Evolutionary conservation across 768 basidiomycete genomes (phyloP).

Genomic region (Mycena capillaripes): DNA sequence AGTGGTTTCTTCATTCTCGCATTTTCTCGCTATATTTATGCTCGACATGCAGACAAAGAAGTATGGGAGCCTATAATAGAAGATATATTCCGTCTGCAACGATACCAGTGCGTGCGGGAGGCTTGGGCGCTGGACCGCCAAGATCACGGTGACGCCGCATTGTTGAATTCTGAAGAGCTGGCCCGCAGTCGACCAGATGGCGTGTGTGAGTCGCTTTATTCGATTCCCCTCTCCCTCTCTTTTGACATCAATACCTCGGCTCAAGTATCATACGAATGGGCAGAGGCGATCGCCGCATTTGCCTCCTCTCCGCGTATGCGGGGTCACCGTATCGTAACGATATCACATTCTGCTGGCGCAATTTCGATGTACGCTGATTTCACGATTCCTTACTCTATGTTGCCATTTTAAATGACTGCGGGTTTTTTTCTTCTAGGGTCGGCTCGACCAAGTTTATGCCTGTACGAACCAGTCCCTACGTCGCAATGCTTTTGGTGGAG

Average conservation of each 20-base stretch:
- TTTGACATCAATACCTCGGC: background rate
- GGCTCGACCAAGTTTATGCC: slow-evolving; percentile 19
- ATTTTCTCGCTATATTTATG: background rate
- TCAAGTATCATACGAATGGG: slow-evolving; percentile 44
- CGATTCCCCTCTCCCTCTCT: too few relatives aligned
- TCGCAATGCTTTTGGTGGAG: slow-evolving; percentile 20
- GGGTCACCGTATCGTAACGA: slow-evolving; percentile 44
- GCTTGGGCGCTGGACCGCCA: slow-evolving; percentile 57
- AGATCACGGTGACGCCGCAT: slow-evolving; percentile 52
- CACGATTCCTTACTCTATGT: background rate
- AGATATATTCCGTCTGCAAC: slow-evolving; percentile 41
- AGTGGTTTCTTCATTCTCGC: background rate
- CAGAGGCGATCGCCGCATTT: slow-evolving; percentile 39
- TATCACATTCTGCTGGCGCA: slow-evolving; percentile 51
- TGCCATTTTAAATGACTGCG: slow-evolving; percentile 42
- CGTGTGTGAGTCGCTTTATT: slow-evolving; percentile 12
- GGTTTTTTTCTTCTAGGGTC: background rate
- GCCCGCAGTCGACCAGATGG: slow-evolving; percentile 35
- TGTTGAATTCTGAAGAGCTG: slow-evolving; percentile 45
- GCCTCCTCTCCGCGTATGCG: slow-evolving; percentile 33
- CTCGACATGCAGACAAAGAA: slow-evolving; percentile 47
- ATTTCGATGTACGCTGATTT: slow-evolving; percentile 42
- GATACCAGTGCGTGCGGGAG: slow-evolving; percentile 46
- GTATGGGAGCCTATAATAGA: slow-evolving; percentile 52
- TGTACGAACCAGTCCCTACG: slow-evolving; percentile 8